Conservation (phyloP, 179 eudicot species). For the Spinacia oleracea region DNA sequence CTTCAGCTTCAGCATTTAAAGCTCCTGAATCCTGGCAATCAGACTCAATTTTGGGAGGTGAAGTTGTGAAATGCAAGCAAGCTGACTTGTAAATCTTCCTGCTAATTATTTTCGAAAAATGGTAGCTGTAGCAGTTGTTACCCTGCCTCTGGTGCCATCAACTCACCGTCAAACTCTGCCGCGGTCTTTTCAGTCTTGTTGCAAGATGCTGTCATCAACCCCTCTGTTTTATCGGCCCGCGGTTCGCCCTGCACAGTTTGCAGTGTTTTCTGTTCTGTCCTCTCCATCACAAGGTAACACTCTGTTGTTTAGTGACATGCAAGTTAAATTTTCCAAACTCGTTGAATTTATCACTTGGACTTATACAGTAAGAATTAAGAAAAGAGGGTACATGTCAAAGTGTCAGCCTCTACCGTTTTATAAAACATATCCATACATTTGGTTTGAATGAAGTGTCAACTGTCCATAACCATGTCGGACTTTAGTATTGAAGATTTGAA, state of each 20-base stretch:
- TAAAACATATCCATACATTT: no score
- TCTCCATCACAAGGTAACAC: constrained; percentile 30
- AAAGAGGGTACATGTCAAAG: background rate
- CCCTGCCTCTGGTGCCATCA: constrained; percentile 10
- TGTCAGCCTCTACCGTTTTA: no score
- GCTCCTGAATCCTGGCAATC: no score
- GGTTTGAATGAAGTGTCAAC: no score
- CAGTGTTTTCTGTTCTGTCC: constrained; percentile 29
- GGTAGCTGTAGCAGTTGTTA: constrained; percentile 15
- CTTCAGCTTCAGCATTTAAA: constrained; percentile 25
- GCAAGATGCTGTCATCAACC: constrained; percentile 16
- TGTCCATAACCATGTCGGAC: no score
- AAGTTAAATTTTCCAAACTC: background rate
- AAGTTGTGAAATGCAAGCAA: constrained; percentile 9
- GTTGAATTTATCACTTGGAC: background rate
- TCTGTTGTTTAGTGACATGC: background rate
- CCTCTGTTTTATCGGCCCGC: background rate
- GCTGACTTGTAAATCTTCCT: background rate
- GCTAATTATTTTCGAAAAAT: constrained; percentile 4
- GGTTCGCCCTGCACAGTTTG: constrained; percentile 8
- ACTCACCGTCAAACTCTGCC: background rate
- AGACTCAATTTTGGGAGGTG: background rate
- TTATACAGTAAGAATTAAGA: background rate
- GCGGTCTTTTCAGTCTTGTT: background rate
- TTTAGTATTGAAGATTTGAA: background rate